These are phyloP conservation scores for Lodderomyces elongisporus DNA, from an alignment of 1,139 yeast species.

Conservation along the genomic window DNA sequence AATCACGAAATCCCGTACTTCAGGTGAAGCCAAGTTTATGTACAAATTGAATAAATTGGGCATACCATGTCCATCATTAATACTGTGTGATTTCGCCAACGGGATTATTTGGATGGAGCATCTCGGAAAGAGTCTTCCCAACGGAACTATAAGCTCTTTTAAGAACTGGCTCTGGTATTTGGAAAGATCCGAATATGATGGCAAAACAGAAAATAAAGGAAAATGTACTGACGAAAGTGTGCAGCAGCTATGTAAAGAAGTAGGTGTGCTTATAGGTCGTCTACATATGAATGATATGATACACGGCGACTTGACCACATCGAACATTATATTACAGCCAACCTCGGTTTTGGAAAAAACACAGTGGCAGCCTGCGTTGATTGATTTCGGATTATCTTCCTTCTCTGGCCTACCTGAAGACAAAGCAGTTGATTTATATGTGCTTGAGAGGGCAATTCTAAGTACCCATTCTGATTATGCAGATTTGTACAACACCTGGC, in stretches of 20 bases:
- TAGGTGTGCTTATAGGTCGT: conserved; percentile 67
- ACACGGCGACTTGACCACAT: conserved; percentile 93
- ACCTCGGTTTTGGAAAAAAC: conserved; percentile 17
- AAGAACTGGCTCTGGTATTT: conserved; percentile 70
- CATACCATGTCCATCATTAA: conserved; percentile 62
- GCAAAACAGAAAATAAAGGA: conserved; percentile 8
- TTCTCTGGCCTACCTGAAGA: conserved; percentile 78
- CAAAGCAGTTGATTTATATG: conserved; percentile 93
- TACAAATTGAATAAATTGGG: conserved; percentile 53
- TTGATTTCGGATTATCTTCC: conserved; percentile 90
- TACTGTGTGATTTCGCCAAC: conserved; percentile 66
- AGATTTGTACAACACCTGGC: conserved; percentile 59
- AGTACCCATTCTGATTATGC: conserved; percentile 86
- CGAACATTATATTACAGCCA: conserved; percentile 60
- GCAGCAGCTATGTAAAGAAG: conserved; percentile 37
- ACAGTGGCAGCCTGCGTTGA: conserved; percentile 48
- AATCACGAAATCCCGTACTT: conserved; percentile 74
- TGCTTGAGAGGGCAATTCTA: conserved; percentile 82
- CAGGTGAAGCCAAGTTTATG: conserved; percentile 79
- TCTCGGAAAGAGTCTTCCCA: conserved; percentile 48
- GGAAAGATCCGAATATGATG: conserved; percentile 25
- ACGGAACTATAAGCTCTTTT: conserved; percentile 51
- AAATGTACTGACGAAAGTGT: conserved; percentile 34
- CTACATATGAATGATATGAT: conserved; percentile 75
- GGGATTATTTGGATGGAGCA: conserved; percentile 91